Conservation (phyloP, 306 rosid species). For the Calophaca sinica region DNA sequence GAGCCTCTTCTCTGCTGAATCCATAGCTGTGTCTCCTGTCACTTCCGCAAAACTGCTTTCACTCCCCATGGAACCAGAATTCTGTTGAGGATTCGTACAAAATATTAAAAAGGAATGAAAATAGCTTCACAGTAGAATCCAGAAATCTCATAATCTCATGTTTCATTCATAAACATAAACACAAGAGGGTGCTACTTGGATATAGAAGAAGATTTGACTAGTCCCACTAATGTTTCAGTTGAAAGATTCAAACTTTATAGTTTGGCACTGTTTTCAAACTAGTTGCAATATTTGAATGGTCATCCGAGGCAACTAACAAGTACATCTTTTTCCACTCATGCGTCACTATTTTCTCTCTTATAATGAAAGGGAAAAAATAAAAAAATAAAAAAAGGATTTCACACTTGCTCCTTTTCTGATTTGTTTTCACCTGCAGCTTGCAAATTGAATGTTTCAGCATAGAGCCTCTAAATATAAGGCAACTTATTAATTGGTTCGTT, state of each 20-base stretch:
- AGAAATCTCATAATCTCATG: conserved; percentile 1
- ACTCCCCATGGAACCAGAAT: conserved; percentile 41
- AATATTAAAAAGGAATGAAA: neutral
- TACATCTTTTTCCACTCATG: conserved; percentile 5
- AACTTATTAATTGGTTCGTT: conserved; percentile 17
- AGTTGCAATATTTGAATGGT: conserved; percentile 41
- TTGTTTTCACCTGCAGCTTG: conserved; percentile 8
- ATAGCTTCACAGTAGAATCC: neutral
- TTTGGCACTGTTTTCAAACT: neutral
- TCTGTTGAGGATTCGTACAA: conserved; percentile 7
- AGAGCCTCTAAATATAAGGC: neutral
- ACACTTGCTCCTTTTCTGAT: neutral
- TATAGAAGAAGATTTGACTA: conserved; percentile 18
- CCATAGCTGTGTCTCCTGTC: conserved; percentile 52
- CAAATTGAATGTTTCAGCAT: neutral
- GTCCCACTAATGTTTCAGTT: conserved; percentile 26
- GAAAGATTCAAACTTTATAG: conserved; percentile 37
- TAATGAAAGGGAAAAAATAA: neutral
- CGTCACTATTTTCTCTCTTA: conserved; percentile 23
- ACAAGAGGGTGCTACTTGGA: neutral
- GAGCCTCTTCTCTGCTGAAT: conserved; percentile 81
- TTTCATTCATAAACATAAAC: no score
- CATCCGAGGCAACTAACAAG: neutral
- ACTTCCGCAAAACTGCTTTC: conserved; percentile 27
- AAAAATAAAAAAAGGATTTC: conserved; percentile 25